Percentiles rank a stretch among this genome's conserved stretches.
Conservation (phyloP, 306 rosid species). For the Morella rubra region DNA sequence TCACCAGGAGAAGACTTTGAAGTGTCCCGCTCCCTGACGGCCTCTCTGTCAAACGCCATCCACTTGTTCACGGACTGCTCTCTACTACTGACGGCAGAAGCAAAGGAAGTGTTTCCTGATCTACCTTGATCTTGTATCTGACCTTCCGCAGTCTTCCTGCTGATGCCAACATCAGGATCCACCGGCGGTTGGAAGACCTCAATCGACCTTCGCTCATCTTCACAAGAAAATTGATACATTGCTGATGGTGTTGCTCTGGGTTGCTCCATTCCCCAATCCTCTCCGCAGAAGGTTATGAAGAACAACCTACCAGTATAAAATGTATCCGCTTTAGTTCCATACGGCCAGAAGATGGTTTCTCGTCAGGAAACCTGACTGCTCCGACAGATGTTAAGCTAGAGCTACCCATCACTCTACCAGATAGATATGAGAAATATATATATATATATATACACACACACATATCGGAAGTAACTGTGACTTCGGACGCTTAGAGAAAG, state of each 20-base stretch:
- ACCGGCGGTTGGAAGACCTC: conserved; percentile 25
- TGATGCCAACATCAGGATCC: conserved; percentile 24
- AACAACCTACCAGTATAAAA: background rate
- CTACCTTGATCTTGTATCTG: background rate
- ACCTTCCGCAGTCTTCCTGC: conserved; percentile 2
- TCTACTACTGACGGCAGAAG: conserved; percentile 23
- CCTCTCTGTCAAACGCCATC: conserved; percentile 74
- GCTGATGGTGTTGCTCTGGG: conserved; percentile 21
- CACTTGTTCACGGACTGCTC: conserved; percentile 48
- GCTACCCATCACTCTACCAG: background rate
- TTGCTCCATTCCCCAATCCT: conserved; percentile 41
- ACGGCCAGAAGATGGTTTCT: background rate
- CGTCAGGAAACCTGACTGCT: background rate
- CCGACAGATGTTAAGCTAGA: background rate
- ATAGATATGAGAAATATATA: background rate
- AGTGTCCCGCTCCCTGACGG: conserved; percentile 16
- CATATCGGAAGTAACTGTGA: background rate
- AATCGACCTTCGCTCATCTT: conserved; percentile 27
- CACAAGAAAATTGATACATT: conserved; percentile 24
- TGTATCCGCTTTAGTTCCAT: background rate
- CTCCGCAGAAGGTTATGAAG: background rate
- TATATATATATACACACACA: no score
- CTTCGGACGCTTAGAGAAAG: no score
- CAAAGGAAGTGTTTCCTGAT: conserved; percentile 22
- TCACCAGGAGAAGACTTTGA: background rate